Conservation (phyloP, 2,329 filamentous ascomycete species). For the Phoma herbarum region DNA sequence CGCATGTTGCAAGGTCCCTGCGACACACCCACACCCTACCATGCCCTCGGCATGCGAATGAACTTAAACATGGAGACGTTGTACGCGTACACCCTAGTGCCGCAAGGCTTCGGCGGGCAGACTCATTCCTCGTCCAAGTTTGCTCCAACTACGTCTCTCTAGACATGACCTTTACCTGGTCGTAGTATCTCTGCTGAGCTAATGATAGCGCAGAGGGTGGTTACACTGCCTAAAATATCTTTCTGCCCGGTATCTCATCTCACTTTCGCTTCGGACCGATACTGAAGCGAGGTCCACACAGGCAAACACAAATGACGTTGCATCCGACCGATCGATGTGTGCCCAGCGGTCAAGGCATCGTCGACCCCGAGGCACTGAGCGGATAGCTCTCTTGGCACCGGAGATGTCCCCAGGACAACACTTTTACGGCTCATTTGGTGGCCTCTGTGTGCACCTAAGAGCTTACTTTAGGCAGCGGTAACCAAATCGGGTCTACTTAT, state of each 20-base stretch:
- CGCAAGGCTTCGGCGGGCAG: not conserved
- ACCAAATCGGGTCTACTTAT: constrained; percentile 6
- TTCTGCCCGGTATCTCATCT: not conserved
- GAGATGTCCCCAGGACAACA: not conserved
- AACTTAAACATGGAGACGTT: not conserved
- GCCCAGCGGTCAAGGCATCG: not conserved
- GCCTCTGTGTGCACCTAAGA: not conserved
- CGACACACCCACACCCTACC: not conserved
- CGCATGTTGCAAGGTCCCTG: not conserved
- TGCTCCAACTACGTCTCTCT: not conserved
- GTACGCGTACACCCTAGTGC: not conserved
- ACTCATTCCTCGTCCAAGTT: not conserved
- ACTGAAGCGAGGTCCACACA: not conserved
- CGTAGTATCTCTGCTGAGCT: not conserved
- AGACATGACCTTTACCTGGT: not conserved
- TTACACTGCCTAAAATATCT: constrained; percentile 10
- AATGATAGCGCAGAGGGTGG: constrained; percentile 1
- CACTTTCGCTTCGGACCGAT: constrained; percentile 3
- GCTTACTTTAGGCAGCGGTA: not conserved
- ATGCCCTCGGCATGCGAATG: not conserved
- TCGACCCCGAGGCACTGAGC: not conserved
- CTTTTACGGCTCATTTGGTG: not conserved
- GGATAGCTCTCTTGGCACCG: not conserved
- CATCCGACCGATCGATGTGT: not conserved
- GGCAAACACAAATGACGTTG: not conserved